Evolutionary conservation across 768 basidiomycete species (phyloP).

Genomic region (Cyclocybe cylindracea): DNA sequence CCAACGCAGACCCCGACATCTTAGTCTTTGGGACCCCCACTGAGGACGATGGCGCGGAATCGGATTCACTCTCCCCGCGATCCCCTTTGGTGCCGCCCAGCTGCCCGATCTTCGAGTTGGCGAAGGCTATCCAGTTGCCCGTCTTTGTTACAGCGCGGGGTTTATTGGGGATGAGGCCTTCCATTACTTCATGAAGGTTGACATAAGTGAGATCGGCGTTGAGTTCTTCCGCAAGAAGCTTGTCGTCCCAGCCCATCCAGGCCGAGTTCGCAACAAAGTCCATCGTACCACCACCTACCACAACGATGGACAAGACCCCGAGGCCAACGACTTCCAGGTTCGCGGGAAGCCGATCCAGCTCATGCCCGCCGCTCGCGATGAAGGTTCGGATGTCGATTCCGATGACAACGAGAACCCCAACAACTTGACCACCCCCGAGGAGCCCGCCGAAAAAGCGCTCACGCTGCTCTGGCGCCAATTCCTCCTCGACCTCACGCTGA

Average conservation of each 20-base stretch:
- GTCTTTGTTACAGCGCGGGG: too few species aligned
- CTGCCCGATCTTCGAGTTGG: constrained; percentile 4
- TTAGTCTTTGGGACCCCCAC: constrained; percentile 13
- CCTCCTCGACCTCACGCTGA: constrained; percentile 19
- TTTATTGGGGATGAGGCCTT: too few species aligned
- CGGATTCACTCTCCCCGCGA: constrained; percentile 3
- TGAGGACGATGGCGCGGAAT: constrained; percentile 1
- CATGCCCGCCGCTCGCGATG: constrained; percentile 5
- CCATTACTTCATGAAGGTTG: too few species aligned
- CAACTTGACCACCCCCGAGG: too few species aligned
- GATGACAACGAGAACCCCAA: neutral
- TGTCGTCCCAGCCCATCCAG: too few species aligned
- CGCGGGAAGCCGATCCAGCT: constrained; percentile 2
- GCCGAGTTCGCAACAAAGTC: too few species aligned
- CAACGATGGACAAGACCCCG: neutral
- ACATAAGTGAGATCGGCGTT: too few species aligned
- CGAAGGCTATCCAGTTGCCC: too few species aligned
- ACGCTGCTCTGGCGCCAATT: constrained; percentile 22
- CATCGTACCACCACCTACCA: constrained; percentile 3
- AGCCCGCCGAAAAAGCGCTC: constrained; percentile 14
- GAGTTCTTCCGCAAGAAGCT: too few species aligned
- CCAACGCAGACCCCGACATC: constrained; percentile 9
- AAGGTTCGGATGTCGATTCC: constrained; percentile 14
- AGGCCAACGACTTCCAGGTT: constrained; percentile 2
- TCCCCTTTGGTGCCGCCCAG: neutral